Percentiles rank a stretch among this genome's conserved stretches.
Conservation (phyloP, 164 flowering plant genomes). For the Cinnamomum chago region DNA sequence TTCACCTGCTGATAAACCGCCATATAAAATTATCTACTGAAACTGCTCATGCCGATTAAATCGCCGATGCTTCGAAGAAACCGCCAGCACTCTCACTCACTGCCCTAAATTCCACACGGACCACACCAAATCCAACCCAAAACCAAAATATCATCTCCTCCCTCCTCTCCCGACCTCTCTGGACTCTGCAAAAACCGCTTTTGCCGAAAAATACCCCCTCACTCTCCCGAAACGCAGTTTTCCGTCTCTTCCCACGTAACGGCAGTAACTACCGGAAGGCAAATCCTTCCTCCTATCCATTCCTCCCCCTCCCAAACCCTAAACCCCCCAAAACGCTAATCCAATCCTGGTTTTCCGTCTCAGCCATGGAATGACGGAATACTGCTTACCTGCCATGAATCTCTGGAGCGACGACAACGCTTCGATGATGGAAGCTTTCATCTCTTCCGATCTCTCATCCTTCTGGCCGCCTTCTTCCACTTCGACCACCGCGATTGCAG, state of each 20-base stretch:
- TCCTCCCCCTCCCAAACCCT: neutral
- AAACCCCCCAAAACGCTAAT: too few relatives aligned
- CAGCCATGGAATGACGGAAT: constrained; percentile 25
- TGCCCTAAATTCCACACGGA: constrained; percentile 14
- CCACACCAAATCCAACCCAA: constrained; percentile 27
- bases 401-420: constrained; percentile 70
- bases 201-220: constrained; percentile 1
- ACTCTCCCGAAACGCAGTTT: neutral
- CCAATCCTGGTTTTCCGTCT: neutral
- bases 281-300: neutral
- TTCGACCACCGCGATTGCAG: neutral
- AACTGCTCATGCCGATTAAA: too few relatives aligned
- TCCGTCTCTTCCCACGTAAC: too few relatives aligned
- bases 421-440: constrained; percentile 79
- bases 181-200: neutral
- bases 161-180: constrained; percentile 7
- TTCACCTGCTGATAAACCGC: too few relatives aligned
- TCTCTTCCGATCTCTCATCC: constrained; percentile 52
- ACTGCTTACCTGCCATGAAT: constrained; percentile 50
- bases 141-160: constrained; percentile 14
- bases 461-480: constrained; percentile 28
- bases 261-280: too few relatives aligned
- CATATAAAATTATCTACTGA: too few relatives aligned
- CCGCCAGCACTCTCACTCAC: too few relatives aligned
- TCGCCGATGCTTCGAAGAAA: too few relatives aligned